These are phyloP conservation scores for Alternaria arbusti DNA, from an alignment of 2,329 filamentous ascomycete species.

Conservation along the genomic window DNA sequence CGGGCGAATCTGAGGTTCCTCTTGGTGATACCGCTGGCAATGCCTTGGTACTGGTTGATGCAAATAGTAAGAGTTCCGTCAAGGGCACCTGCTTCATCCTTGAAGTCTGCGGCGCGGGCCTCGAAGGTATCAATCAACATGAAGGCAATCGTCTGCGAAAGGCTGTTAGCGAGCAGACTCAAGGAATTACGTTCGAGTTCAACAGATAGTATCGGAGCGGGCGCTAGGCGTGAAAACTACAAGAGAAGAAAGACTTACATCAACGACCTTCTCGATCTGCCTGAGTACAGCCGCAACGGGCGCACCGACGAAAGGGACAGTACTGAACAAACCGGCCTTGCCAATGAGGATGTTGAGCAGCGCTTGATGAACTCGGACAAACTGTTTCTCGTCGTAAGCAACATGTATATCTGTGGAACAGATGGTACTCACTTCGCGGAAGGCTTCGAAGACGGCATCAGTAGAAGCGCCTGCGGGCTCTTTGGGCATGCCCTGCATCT, in stretches of 20 bases:
- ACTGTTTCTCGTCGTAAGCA: conserved; percentile 5
- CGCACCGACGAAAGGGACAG: conserved; percentile 17
- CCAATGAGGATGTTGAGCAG: conserved; percentile 26
- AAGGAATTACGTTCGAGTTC: not conserved
- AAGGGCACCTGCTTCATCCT: not conserved
- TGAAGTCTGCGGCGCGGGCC: not conserved
- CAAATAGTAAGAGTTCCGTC: not conserved
- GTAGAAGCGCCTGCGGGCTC: conserved; percentile 3
- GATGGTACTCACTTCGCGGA: conserved; percentile 12
- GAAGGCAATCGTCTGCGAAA: conserved; percentile 4
- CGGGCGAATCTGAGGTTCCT: not conserved
- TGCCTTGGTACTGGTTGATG: not conserved
- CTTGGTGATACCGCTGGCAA: not conserved
- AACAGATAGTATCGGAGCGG: not conserved
- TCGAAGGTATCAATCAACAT: not conserved
- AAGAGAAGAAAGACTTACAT: conserved; percentile 15
- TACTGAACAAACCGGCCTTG: conserved; percentile 19
- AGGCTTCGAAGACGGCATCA: conserved; percentile 18
- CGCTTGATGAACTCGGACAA: conserved; percentile 22
- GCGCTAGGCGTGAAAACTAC: not conserved
- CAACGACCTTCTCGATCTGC: conserved; percentile 18
- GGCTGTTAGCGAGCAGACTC: not conserved
- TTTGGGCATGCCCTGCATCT: conserved; percentile 9
- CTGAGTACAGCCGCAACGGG: conserved; percentile 21
- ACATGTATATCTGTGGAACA: not conserved